phyloP scores from a whole-genome alignment of 1,284 basidiomycete genomes.

The Marasmius sp. region DNA sequence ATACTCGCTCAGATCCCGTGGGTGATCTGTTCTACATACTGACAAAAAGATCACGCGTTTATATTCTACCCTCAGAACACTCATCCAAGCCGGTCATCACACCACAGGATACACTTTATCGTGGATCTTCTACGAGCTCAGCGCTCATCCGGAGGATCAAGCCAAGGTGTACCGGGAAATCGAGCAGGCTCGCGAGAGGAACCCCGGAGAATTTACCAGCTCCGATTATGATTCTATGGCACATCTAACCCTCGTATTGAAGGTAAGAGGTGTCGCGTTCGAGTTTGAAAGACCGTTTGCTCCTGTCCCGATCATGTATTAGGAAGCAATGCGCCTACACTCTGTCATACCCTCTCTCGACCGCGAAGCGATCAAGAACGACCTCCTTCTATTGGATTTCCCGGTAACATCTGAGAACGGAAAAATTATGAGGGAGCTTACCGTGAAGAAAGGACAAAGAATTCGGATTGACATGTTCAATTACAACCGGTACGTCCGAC shows the following conservation, averaged over 20 bases:
- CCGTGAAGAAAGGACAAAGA: neutral
- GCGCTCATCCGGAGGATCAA: conserved; percentile 23
- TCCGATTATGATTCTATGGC: conserved; percentile 16
- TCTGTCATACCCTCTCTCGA: neutral
- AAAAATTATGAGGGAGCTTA: neutral
- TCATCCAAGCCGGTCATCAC: conserved; percentile 23
- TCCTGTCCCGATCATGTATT: neutral
- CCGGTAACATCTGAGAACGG: neutral
- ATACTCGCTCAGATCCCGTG: conserved; percentile 25
- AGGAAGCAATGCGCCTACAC: neutral
- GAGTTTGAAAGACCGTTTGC: neutral
- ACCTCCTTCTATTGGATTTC: neutral
- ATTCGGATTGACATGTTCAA: neutral
- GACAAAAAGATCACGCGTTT: neutral
- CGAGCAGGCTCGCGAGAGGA: conserved; percentile 2
- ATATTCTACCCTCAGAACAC: neutral
- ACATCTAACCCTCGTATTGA: conserved; percentile 12
- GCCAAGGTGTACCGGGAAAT: conserved; percentile 19
- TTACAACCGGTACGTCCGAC: neutral
- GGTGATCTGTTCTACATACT: neutral
- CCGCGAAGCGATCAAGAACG: neutral
- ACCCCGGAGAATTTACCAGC: neutral
- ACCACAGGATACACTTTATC: conserved; percentile 21
- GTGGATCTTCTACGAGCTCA: conserved; percentile 27
- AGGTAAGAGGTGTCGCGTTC: conserved; percentile 4